Base-by-base conservation (phyloP, 768 basidiomycete species). In the Boletus edulis region DNA sequence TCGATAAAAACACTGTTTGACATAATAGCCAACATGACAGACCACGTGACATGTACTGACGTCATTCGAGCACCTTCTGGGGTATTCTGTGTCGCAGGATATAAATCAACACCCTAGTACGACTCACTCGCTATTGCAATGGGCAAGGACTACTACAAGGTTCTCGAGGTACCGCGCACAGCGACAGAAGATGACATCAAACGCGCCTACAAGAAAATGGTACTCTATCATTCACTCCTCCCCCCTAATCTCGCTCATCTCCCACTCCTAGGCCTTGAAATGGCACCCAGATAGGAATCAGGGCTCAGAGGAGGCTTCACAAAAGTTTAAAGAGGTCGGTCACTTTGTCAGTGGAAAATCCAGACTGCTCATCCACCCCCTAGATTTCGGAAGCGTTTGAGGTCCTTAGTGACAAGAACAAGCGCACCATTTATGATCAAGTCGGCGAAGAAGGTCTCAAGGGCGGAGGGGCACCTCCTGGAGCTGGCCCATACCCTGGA, bases 391-490 rank as follows among this genome's bases (percentile, higher is more conserved):
- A 98, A 76, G 95, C 94, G 0, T 98, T 96, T 64, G 96, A 98
- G 68, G 94, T 96, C 29, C 84, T 98, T 52, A 90, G 81, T 48
- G 94, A 97, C 72, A 83, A 84, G 70, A 78, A 92, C 67, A 94
- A 93, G 65, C 87, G 91, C 22, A 73, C 89, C 0, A 67, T 93
- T 8, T 98, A 94, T 60, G 95, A 97, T 71, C 92, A 97, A 62
- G 87, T 94, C 52, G 96, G 96, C 35, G 94, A 97, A 69, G 95
- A 97, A 53, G 95, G 96, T 2, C 80, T 98, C 61, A 98, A 98
- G 69, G 82, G 82, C 8, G 81, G 81, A 35, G 82, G 76, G 1
- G 63, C 75, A 31, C 81, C 85, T 54, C 81, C 80, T 34, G 81
- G 81, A 41, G 81, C 79, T 41, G 73, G 78, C 37, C 61, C 62